These are phyloP conservation scores for Podila epigama DNA, from an alignment of 192 early-diverging fungal species.

Conservation along the genomic window DNA sequence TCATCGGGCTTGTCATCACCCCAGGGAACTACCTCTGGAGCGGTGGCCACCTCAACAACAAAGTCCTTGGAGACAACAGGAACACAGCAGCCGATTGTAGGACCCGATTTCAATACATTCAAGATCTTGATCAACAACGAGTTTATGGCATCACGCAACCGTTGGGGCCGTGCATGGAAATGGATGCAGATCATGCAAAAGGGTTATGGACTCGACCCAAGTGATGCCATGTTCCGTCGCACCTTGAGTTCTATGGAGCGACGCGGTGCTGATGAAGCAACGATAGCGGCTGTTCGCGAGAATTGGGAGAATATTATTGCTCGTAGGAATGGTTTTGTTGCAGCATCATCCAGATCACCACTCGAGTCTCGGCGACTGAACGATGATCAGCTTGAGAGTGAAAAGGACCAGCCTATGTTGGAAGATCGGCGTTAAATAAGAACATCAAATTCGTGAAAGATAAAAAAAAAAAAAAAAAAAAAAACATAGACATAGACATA, in stretches of 20 bases:
- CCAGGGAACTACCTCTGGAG: background rate
- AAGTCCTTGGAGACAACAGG: background rate
- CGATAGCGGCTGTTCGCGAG: conserved; percentile 10
- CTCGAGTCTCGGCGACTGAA: too few relatives aligned
- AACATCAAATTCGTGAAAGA: too few relatives aligned
- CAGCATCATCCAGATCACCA: too few relatives aligned
- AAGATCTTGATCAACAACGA: conserved; percentile 39
- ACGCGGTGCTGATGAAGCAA: conserved; percentile 15
- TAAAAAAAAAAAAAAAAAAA: too few relatives aligned
- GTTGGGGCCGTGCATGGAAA: conserved; percentile 39
- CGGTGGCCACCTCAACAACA: background rate
- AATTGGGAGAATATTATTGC: conserved; percentile 44
- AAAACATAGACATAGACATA: too few relatives aligned
- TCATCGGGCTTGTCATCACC: background rate
- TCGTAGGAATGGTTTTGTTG: too few relatives aligned
- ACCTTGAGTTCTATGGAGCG: conserved; percentile 28
- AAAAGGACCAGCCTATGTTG: too few relatives aligned
- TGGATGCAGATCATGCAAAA: conserved; percentile 47
- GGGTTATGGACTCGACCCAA: conserved; percentile 26
- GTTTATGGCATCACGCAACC: conserved; percentile 16
- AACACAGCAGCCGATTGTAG: conserved; percentile 1
- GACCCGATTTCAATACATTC: conserved; percentile 37
- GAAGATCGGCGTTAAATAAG: too few relatives aligned
- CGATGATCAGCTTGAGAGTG: too few relatives aligned
- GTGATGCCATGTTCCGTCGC: conserved; percentile 30